Base-by-base conservation (phyloP, 805 yeast genomes). In the Hanseniaspora guilliermondii region DNA sequence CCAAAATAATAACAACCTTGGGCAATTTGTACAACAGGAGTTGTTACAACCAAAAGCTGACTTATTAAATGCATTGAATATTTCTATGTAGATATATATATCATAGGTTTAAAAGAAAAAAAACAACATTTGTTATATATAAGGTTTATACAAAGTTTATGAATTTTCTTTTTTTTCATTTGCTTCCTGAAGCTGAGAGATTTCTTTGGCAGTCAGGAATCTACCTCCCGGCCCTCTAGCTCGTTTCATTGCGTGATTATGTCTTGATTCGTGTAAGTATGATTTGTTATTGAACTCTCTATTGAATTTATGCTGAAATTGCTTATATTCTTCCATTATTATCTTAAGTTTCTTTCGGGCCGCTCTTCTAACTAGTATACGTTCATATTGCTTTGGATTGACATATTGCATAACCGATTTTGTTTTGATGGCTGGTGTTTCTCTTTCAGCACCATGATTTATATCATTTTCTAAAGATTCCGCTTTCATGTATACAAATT, bases 191-290 rank as follows among this genome's bases (percentile, higher is more conserved):
- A 12, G 70, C 58, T 76, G 83, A 12, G 78, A 82, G 45, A 78
- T 83, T 58, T 79, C 86, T 11, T 96, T 95, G 14, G 97, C 96
- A 0, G 99, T 93, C 57, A 93, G 70, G 61, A 93, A 93, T 57
- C 99, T 75, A 6, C 99, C 99, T 33, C 98, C 98, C 70, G 93
- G 97, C 27, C 99, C 99, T 61, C 99, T 79, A 16, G 98, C 97
- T 66, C 99, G 78, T 65, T 97, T 78, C 98, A 93, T 93, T 2
- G 99, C 99, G 67, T 93, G 99, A 66, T 93, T 91, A 67, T 93
- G 99, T 62, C 99, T 77, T 19, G 96, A 87, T 68, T 93, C 98
- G 65, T 93, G 99, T 49, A 93, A 68, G 68, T 94, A 91, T 12
- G 97, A 97, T 65, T 84, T 83, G 58, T 95, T 77, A 17, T 93